Base-by-base conservation (phyloP, 192 early-diverging fungal species). In the Mortierella hygrophila region DNA sequence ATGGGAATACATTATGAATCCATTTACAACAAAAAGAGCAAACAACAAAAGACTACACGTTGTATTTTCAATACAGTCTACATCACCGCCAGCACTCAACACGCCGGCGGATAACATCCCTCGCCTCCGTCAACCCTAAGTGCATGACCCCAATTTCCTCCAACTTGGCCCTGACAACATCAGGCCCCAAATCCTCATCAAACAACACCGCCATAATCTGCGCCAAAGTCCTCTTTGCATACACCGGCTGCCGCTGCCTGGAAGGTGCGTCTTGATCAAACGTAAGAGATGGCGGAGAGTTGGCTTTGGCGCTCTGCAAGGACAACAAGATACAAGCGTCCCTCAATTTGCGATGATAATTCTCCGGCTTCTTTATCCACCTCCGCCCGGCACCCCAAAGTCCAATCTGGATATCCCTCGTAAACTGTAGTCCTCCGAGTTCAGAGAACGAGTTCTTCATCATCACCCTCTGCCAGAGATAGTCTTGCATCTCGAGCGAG, bases 401-500 rank as follows among this genome's bases (percentile, higher is more conserved):
- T 9, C 92, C 92, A 37, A 89, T 81, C 32, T 76, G 74, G 7
- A 91, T 37, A 83, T 93, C 92, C 6, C 80, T 70, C 44, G 88
- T 79, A 44, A 93, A 80, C 54, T 93, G 92, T 7, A 55, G 52
- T 29, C 87, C 88, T 0, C 91, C 92, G 20, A 88, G 47, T 42
- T 81, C 85, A 6, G 92, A 91, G 70, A 93, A 93, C 38, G 92
- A 91, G 23, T 89, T 92, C 65, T 82, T 83, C 54, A 90, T 89
- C 4, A 93, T 78, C 21, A 93, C 77, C 72, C 88, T 88, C 52
- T 89, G 81, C 92, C 92, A 93, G 38, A 91, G 78, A 74, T 88
- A 90, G 21, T 92, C 89, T 65, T 92, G 89, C 37, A 93, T 85
- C 41, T 91, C 92, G 7, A 78, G 29, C 9, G 90, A 72, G 18